These are phyloP conservation scores for Leccinum colubrinum DNA, from an alignment of 1,284 basidiomycete species.

Conservation along the genomic window DNA sequence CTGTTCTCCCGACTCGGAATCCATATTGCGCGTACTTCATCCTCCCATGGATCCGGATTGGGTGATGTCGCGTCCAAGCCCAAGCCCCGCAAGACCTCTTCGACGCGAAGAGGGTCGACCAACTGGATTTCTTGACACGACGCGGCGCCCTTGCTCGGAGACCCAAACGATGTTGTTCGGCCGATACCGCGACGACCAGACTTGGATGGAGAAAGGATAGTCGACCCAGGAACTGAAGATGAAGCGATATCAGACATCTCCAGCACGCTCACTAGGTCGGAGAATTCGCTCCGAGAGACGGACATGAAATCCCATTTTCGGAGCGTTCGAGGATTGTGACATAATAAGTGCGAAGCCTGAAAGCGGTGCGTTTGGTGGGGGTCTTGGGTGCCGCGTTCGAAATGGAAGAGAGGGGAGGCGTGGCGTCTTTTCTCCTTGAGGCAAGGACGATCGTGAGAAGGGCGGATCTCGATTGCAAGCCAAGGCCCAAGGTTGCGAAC, in stretches of 20 bases:
- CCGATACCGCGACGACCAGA: slow-evolving; percentile 46
- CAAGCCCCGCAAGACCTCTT: slow-evolving; percentile 60
- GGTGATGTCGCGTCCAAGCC: slow-evolving; percentile 40
- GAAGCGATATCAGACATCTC: slow-evolving; percentile 69
- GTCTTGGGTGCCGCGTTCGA: slow-evolving; percentile 37
- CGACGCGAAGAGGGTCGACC: slow-evolving; percentile 54
- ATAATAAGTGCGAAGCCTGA: slow-evolving; percentile 50
- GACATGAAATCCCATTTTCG: slow-evolving; percentile 55
- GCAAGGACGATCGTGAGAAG: slow-evolving; percentile 64
- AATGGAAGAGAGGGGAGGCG: slow-evolving; percentile 47
- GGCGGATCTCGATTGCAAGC: slow-evolving; percentile 69
- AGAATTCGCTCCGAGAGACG: slow-evolving; percentile 73
- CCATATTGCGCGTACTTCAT: slow-evolving; percentile 71
- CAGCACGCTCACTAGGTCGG: slow-evolving; percentile 65
- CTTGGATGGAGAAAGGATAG: slow-evolving; percentile 41
- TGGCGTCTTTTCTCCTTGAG: slow-evolving; percentile 55
- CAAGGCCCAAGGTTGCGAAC: slow-evolving; percentile 50
- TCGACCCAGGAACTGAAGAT: slow-evolving; percentile 26
- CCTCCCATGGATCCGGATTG: slow-evolving; percentile 51
- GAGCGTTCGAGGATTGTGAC: slow-evolving; percentile 52
- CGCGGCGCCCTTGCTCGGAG: slow-evolving; percentile 39
- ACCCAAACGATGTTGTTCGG: slow-evolving; percentile 57
- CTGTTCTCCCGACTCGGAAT: slow-evolving; percentile 48
- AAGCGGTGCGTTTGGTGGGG: slow-evolving; percentile 52
- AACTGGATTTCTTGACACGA: slow-evolving; percentile 51